phyloP scores from a whole-genome alignment of 2,329 filamentous ascomycete species.

The Fusarium redolens region DNA sequence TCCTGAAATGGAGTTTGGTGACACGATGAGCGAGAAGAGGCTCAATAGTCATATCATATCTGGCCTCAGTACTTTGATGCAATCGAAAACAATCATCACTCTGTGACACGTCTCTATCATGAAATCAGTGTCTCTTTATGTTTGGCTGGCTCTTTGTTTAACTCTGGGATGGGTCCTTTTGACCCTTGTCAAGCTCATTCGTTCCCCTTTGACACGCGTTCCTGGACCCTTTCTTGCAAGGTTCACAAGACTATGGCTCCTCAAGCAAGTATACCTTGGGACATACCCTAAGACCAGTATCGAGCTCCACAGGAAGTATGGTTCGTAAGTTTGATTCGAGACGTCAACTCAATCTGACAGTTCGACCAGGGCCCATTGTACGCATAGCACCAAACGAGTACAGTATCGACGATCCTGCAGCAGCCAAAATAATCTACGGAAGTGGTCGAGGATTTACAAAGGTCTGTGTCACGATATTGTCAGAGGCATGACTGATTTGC shows the following conservation, averaged over 20 bases:
- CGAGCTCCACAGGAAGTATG: neutral
- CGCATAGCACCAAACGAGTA: neutral
- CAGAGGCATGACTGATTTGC: fast-evolving
- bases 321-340: fast-evolving
- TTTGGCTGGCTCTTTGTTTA: neutral
- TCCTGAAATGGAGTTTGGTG: neutral
- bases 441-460: neutral
- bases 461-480: neutral
- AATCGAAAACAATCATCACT: neutral
- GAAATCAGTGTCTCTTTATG: neutral
- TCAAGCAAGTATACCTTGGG: neutral
- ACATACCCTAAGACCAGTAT: neutral
- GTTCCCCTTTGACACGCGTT: neutral
- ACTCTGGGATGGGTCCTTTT: neutral
- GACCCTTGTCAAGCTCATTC: neutral
- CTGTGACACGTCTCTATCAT: fast-evolving
- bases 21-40: neutral
- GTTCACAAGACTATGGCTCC: neutral
- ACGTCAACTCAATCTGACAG: fast-evolving
- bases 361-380: neutral
- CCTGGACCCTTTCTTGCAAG: neutral
- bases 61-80: fast-evolving
- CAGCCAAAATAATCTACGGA: neutral
- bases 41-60: neutral
- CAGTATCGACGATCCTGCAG: neutral